Evolutionary conservation across 225 moss, liverwort and hornwort species (phyloP), one percentile per base, ranked within the genome.

Genomic region (Physcomitrellopsis africana): DNA sequence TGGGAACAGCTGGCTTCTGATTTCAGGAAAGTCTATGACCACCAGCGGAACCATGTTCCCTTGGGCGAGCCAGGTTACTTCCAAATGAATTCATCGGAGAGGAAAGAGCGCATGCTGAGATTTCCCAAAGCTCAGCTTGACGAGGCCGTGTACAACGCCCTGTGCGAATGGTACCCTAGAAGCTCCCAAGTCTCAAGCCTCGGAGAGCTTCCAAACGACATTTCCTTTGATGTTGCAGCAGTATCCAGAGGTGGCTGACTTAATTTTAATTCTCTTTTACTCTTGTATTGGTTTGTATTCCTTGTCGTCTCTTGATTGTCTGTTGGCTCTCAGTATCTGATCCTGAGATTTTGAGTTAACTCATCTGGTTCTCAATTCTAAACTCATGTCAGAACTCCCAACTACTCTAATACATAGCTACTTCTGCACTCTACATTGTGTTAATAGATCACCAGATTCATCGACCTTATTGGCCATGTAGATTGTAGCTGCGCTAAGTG

Each of bases 1-100:
- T 79, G 73, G 79, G 79, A 79, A 67, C 79, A 79, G 60, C 65
- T 79, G 59, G 72, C 72, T 59, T 65, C 73, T 4, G 79, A 79
- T 18, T 79, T 79, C 67, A 67, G 73, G 19, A 79, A 79, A 53
- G 79, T 79, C 14, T 62, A 72, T 45, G 72, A 73, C 15, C 67
- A 79, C 19, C 72, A 79, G 16, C 72, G 60, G 43, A 79, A 73
- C 48, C 79, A 61, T 57, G 66, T 73, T 52, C 73, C 79, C 17
- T 60, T 66, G 41, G 79, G 79, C 11, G 72, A 72, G 65, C 68
- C 67, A 23, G 73, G 67, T 1, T 79, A 73, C 66, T 79, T 79
- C 13, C 73, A 79, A 22, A 73, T 79, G 79, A 79, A 46, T 51
- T 73, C 73, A 17, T 65, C 57, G 15, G 73, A 79, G 60, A 73